A percentile compares a stretch with the other conserved stretches of the same genome.
Conservation (phyloP, 192 early-diverging fungal species). For the Coemansia sp. region DNA sequence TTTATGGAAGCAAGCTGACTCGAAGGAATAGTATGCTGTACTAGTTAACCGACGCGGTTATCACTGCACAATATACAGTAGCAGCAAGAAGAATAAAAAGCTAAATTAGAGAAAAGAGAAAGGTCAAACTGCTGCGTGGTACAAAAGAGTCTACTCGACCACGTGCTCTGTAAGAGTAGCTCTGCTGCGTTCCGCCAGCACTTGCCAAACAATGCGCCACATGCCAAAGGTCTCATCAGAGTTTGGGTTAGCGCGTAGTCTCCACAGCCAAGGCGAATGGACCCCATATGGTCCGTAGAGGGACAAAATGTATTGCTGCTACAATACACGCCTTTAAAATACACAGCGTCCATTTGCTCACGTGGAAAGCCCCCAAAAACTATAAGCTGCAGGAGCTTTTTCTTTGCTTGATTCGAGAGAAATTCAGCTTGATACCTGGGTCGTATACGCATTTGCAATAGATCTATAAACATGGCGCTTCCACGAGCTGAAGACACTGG, state of each 20-base stretch:
- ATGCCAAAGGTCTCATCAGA: too few relatives aligned
- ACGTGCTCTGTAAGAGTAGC: conserved; percentile 4
- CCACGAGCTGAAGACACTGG: conserved; percentile 70
- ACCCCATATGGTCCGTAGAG: too few relatives aligned
- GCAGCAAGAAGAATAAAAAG: neutral
- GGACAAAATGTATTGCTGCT: too few relatives aligned
- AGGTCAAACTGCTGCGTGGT: neutral
- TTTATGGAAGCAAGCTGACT: too few relatives aligned
- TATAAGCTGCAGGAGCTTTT: neutral
- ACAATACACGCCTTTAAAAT: neutral
- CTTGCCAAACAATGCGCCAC: neutral
- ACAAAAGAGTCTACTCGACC: conserved; percentile 4
- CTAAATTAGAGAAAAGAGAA: neutral
- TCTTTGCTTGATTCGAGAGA: neutral
- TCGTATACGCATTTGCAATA: too few relatives aligned
- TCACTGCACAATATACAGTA: too few relatives aligned
- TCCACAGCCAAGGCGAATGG: too few relatives aligned
- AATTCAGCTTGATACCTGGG: too few relatives aligned
- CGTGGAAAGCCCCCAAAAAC: conserved; percentile 3
- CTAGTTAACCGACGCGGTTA: too few relatives aligned
- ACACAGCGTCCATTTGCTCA: neutral
- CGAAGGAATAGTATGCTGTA: too few relatives aligned
- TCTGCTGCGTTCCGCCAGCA: too few relatives aligned
- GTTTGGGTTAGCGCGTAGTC: too few relatives aligned
- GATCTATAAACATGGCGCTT: conserved; percentile 56